A percentile compares a stretch with the other conserved stretches of the same genome.
These are phyloP conservation scores for Fusarium staphyleae DNA, from an alignment of 2,329 filamentous ascomycete genomes.

Conservation along the genomic window DNA sequence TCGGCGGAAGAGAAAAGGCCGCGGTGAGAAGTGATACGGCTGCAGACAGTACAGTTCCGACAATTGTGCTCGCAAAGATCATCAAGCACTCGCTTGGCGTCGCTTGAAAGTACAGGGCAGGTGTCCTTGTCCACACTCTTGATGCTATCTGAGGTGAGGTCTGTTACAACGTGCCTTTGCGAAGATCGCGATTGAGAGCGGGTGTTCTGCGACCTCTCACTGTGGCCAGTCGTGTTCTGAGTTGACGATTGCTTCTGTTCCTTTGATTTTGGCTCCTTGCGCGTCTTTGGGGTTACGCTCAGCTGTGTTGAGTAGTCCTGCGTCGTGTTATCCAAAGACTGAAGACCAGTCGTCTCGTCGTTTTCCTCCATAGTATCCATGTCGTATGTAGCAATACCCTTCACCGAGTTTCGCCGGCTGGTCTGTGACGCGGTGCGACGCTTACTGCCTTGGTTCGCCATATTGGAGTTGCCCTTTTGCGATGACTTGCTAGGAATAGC, in stretches of 20 bases:
- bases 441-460: slow-evolving; percentile 54
- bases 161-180: slow-evolving; percentile 38
- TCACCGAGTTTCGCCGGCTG: slow-evolving; percentile 32
- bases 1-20: slow-evolving; percentile 49
- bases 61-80: slow-evolving; percentile 62
- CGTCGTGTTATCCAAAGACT: slow-evolving; percentile 46
- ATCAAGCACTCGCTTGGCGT: slow-evolving; percentile 61
- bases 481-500: slow-evolving; percentile 49
- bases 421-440: slow-evolving; percentile 43
- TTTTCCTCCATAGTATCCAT: slow-evolving; percentile 42
- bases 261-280: slow-evolving; percentile 30
- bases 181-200: slow-evolving; percentile 40
- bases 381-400: slow-evolving; percentile 33
- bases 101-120: slow-evolving; percentile 58
- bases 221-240: slow-evolving; percentile 35
- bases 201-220: slow-evolving; percentile 37
- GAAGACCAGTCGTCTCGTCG: slow-evolving; percentile 47
- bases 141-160: slow-evolving; percentile 35
- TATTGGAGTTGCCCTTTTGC: slow-evolving; percentile 42
- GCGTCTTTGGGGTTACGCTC: slow-evolving; percentile 38
- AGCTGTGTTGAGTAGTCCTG: slow-evolving; percentile 47
- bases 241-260: slow-evolving; percentile 32
- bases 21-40: slow-evolving; percentile 58
- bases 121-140: slow-evolving; percentile 41
- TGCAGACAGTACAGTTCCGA: slow-evolving; percentile 64